These are phyloP conservation scores for Draba incana DNA, from an alignment of 345 rosid species.

Conservation along the genomic window DNA sequence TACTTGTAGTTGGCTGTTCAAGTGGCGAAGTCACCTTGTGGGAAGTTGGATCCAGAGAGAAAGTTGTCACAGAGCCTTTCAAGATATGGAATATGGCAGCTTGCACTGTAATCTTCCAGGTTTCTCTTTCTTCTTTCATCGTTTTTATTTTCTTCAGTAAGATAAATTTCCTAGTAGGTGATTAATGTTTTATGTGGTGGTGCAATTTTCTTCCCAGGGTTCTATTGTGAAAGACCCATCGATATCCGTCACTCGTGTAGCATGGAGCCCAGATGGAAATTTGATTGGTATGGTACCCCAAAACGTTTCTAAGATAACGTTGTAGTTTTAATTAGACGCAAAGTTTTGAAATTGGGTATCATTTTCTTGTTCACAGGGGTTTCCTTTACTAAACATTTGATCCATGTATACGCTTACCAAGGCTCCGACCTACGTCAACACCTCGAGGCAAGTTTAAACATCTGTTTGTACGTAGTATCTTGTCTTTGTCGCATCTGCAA, in stretches of 20 bases:
- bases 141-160: background rate
- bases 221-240: conserved; percentile 51
- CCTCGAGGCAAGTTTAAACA: conserved; percentile 51
- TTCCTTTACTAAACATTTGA: conserved; percentile 71
- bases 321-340: conserved; percentile 31
- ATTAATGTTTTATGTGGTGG: background rate
- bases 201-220: conserved; percentile 44
- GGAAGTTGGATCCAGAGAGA: conserved; percentile 75
- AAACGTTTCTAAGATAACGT: background rate
- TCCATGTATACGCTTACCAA: conserved; percentile 64
- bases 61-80: conserved; percentile 77
- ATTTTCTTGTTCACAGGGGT: conserved; percentile 51
- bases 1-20: conserved; percentile 70
- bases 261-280: conserved; percentile 80
- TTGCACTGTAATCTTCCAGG: conserved; percentile 71
- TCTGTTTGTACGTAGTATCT: conserved; percentile 14
- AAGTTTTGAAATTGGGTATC: conserved; percentile 23
- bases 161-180: background rate
- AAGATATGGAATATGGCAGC: conserved; percentile 68
- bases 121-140: conserved; percentile 27
- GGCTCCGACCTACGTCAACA: conserved; percentile 68
- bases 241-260: conserved; percentile 62
- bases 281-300: conserved; percentile 54
- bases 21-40: conserved; percentile 84
- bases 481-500: conserved; percentile 5